Base-by-base conservation (phyloP, 768 basidiomycete genomes). In the Pisolithus orientalis region DNA sequence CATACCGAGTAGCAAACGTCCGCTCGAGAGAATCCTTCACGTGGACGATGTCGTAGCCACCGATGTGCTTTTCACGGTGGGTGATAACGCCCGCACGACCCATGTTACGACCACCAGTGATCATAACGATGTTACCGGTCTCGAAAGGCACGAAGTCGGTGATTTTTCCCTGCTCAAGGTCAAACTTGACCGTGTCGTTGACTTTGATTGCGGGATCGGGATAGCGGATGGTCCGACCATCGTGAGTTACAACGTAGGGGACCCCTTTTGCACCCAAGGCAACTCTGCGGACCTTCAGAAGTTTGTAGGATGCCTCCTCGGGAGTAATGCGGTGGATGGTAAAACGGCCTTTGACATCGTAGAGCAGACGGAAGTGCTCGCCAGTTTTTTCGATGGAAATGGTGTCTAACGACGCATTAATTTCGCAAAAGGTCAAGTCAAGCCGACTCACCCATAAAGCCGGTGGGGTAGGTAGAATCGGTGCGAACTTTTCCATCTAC, bases 41-140 rank as follows among this genome's bases (percentile, higher is more conserved):
- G 67, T 97, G 95, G 53, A 97, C 91, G 55, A 99, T 98, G 75
- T 99, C 96, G 74, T 94, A 98, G 57, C 94, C 95, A 71, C 96
- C 96, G 60, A 91, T 75, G 72, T 98, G 96, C 78, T 93, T 93
- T 80, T 98, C 96, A 61, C 89, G 83, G 77, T 95, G 91, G 49
- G 92, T 84, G 65, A 99, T 96, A 57, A 93, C 83, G 76, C 96
- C 96, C 52, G 85, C 89, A 76, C 96, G 85, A 60, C 96, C 96
- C 93, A 97, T 97, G 86, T 98, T 99, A 70, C 95, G 93, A 57
- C 96, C 96, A 67, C 96, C 96, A 57, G 96, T 99, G 75, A 96
- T 82, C 80, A 95, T 91, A 71, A 90, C 92, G 58, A 95, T 83
- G 79, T 97, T 96, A 54, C 95, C 94, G 39, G 90, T 91, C 68